Evolutionary conservation across 2,329 filamentous ascomycete genomes (phyloP), one percentile per base, ranked within the genome.

Genomic region (Zymoseptoria brevis): DNA sequence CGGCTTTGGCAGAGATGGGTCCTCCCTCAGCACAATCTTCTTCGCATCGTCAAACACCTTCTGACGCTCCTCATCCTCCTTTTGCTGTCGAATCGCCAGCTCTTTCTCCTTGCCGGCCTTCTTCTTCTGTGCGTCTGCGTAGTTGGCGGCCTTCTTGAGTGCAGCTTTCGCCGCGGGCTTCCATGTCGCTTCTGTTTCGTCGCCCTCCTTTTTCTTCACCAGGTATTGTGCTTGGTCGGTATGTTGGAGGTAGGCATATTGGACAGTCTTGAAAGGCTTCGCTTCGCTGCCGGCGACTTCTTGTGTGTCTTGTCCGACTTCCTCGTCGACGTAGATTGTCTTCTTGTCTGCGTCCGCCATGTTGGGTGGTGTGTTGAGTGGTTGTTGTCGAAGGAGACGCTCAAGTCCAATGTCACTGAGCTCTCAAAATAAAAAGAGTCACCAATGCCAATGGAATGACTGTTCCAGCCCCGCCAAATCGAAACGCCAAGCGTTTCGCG

Each of bases 141-240:
- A 85, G 73, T 85, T 86, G 77, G 84, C 84, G 3, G 87, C 88
- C 77, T 95, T 95, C 80, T 96, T 96, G 72, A 90, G 75, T 21
- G 89, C 90, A 61, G 87, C 88, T 79, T 94, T 95, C 61, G 88
- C 87, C 19, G 85, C 87, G 57, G 87, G 86, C 77, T 92, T 93
- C 88, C 87, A 96, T 64, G 87, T 75, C 64, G 84, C 82, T 57
- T 81, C 81, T 57, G 81, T 79, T 68, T 90, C 88, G 62, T 85
- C 85, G 71, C 81, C 81, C 66, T 81, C 80, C 57, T 77, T 81
- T 61, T 88, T 87, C 72, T 87, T 84, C 53, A 81, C 85, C 64
- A 87, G 79, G 75, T 89, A 94, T 67, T 81, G 76, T 62, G 82
- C 80, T 51, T 79, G 78, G 58, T 84, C 80, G 66, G 83, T 78